These are phyloP conservation scores for Colletotrichum eleusines DNA, from an alignment of 2,329 filamentous ascomycete genomes.

Conservation along the genomic window DNA sequence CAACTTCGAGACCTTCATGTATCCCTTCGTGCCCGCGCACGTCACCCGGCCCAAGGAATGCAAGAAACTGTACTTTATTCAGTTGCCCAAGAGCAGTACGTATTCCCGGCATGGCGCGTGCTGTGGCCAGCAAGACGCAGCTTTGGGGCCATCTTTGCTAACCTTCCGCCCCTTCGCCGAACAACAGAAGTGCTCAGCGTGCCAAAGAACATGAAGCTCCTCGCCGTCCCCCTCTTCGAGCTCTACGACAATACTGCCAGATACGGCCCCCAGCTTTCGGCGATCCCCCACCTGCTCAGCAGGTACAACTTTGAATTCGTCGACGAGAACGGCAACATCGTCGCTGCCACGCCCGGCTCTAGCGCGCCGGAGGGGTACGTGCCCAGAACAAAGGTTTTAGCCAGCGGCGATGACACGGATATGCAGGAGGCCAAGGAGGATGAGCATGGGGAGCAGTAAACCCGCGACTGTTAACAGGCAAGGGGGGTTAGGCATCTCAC, in stretches of 20 bases:
- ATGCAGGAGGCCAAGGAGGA: slow-evolving; percentile 65
- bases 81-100: slow-evolving; percentile 90
- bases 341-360: slow-evolving; percentile 84
- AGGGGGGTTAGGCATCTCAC: slow-evolving; percentile 8
- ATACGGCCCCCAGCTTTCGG: slow-evolving; percentile 95
- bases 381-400: slow-evolving; percentile 75
- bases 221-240: slow-evolving; percentile 96
- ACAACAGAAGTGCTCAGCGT: slow-evolving; percentile 88
- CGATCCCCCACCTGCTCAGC: slow-evolving; percentile 94
- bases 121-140: slow-evolving; percentile 7
- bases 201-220: slow-evolving; percentile 99
- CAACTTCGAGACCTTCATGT: slow-evolving; percentile 99
- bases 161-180: slow-evolving; percentile 40
- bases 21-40: slow-evolving; percentile 96
- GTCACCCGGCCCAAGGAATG: slow-evolving; percentile 97
- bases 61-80: slow-evolving; percentile 99
- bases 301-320: slow-evolving; percentile 98
- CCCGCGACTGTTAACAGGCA: neutral
- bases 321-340: slow-evolving; percentile 90
- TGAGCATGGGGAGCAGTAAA: slow-evolving; percentile 53
- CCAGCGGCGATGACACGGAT: slow-evolving; percentile 70
- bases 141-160: slow-evolving; percentile 10
- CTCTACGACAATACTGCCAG: slow-evolving; percentile 96
- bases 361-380: slow-evolving; percentile 68
- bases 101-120: slow-evolving; percentile 36